These are phyloP conservation scores for Akanthomyces lecanii DNA, from an alignment of 2,329 filamentous ascomycete genomes.

Conservation along the genomic window DNA sequence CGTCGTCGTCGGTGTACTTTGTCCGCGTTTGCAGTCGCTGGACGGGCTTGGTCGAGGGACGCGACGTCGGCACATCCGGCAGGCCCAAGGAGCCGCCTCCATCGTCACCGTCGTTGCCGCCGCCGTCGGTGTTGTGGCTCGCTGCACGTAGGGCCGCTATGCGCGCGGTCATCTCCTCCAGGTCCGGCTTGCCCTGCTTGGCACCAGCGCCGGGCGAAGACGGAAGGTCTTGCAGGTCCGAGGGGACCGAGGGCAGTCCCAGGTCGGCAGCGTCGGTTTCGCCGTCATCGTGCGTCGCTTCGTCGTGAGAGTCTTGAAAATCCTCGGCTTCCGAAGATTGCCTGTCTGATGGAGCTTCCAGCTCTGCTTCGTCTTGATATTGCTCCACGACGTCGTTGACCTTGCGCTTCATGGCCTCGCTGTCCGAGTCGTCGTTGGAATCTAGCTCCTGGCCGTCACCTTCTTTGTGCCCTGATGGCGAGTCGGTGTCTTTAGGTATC, in stretches of 20 bases:
- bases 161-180: slow-evolving; percentile 46
- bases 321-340: slow-evolving; percentile 7
- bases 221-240: slow-evolving; percentile 36
- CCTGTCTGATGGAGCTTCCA: slow-evolving; percentile 25
- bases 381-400: slow-evolving; percentile 42
- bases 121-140: slow-evolving; percentile 18
- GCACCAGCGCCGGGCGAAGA: slow-evolving; percentile 19
- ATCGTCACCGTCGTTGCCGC: slow-evolving; percentile 26
- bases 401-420: slow-evolving; percentile 43
- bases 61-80: slow-evolving; percentile 47
- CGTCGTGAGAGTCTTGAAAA: slow-evolving; percentile 18
- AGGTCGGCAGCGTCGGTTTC: slow-evolving; percentile 26
- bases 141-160: slow-evolving; percentile 47
- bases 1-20: slow-evolving; percentile 63
- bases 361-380: slow-evolving; percentile 43
- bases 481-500: slow-evolving; percentile 27
- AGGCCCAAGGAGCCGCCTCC: slow-evolving; percentile 34
- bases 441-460: slow-evolving; percentile 17
- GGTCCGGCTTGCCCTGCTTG: slow-evolving; percentile 25
- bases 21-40: slow-evolving; percentile 37
- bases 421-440: slow-evolving; percentile 44
- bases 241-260: slow-evolving; percentile 45
- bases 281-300: slow-evolving; percentile 19
- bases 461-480: background rate
- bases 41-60: slow-evolving; percentile 39